Evolutionary conservation across 257 asterid genomes (phyloP).

Genomic region (Nicotiana tomentosiformis): DNA sequence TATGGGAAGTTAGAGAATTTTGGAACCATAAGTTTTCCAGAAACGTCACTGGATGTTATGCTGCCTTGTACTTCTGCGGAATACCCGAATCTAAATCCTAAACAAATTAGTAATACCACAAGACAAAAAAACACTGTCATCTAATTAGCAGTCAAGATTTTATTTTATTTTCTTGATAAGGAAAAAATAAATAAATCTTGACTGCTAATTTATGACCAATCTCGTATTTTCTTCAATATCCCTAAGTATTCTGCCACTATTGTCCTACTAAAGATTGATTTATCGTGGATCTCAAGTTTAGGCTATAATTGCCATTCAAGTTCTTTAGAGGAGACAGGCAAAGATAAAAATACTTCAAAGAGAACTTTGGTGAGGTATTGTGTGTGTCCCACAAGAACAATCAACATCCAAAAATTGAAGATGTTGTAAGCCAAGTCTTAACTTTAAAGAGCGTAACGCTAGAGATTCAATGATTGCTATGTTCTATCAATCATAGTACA

Average conservation of each 20-base stretch:
- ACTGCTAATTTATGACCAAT: neutral
- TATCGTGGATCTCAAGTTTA: neutral
- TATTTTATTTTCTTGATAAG: too few species aligned
- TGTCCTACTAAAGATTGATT: neutral
- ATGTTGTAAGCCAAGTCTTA: neutral
- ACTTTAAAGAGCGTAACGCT: neutral
- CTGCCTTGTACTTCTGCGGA: neutral
- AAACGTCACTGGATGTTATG: neutral
- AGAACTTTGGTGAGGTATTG: neutral
- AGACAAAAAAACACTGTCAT: neutral
- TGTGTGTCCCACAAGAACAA: neutral
- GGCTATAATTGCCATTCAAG: neutral
- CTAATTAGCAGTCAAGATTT: neutral
- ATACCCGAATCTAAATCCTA: neutral
- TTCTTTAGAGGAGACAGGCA: neutral
- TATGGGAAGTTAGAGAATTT: neutral
- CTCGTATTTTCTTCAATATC: neutral
- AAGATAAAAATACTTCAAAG: neutral
- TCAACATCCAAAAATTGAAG: neutral
- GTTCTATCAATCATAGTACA: neutral
- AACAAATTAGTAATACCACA: neutral
- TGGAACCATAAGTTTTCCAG: neutral
- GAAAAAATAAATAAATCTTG: too few species aligned
- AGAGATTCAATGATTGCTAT: neutral
- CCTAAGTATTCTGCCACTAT: neutral